These are phyloP conservation scores for Fragilariopsis cylindrus DNA, from an alignment of 108 stramenopile genomes.

Conservation along the genomic window DNA sequence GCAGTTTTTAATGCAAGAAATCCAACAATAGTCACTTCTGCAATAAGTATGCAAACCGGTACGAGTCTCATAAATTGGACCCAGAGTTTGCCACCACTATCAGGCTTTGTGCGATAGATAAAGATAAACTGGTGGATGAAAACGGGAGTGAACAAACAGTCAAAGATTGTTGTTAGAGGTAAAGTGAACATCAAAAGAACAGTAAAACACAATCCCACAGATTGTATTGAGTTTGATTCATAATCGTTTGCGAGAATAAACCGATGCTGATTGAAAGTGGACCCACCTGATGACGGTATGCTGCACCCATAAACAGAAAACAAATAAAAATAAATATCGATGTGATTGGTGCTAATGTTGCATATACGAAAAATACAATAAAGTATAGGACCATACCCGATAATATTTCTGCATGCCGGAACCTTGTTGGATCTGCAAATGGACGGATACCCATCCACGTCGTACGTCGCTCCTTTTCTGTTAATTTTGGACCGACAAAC, in stretches of 20 bases:
- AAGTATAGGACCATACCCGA: slow-evolving; percentile 48
- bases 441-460: slow-evolving; percentile 51
- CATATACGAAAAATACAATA: slow-evolving; percentile 66
- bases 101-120: slow-evolving; percentile 63
- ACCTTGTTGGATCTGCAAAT: slow-evolving; percentile 53
- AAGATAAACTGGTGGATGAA: slow-evolving; percentile 56
- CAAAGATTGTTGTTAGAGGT: too few species aligned
- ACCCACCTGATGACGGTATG: slow-evolving; percentile 30
- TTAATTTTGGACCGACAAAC: slow-evolving; percentile 54
- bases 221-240: too few species aligned
- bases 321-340: slow-evolving; percentile 49
- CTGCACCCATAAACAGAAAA: slow-evolving; percentile 51
- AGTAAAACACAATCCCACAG: too few species aligned
- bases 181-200: too few species aligned
- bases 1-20: slow-evolving; percentile 46
- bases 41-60: slow-evolving; percentile 53
- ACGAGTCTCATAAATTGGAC: slow-evolving; percentile 46
- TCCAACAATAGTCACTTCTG: slow-evolving; percentile 55
- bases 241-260: too few species aligned
- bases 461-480: slow-evolving; percentile 62
- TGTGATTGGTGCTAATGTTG: slow-evolving; percentile 61
- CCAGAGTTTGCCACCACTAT: slow-evolving; percentile 71
- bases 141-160: too few species aligned
- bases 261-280: too few species aligned
- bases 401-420: slow-evolving; percentile 40